Evolutionary conservation across 2,329 filamentous ascomycete genomes (phyloP), one percentile per base, ranked within the genome.

Genomic region (Nigrospora osmanthi): DNA sequence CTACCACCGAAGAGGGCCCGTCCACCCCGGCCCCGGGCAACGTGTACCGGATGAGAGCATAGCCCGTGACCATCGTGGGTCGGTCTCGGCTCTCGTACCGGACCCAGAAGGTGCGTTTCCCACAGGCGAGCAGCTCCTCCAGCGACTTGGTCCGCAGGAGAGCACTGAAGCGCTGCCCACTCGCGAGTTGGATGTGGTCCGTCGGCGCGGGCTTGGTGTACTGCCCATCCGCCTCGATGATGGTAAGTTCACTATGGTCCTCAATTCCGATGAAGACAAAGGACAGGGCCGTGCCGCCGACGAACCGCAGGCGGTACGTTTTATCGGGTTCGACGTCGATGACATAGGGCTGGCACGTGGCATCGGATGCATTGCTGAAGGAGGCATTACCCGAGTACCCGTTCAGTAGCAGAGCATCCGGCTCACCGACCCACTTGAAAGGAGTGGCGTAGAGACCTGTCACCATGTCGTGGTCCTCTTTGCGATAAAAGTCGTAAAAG

Each of bases 281-380:
- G 0, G 76, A 79, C 15, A 84, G 62, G 0, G 75, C 75, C 0
- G 72, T 75, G 1, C 60, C 70, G 4, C 78, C 78, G 37, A 85
- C 72, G 53, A 81, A 76, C 11, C 82, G 70, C 43, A 85, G 60
- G 2, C 80, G 70, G 52, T 85, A 86, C 0, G 73, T 79, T 55
- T 72, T 79, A 11, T 67, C 74, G 0, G 81, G 76, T 34, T 81
- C 64, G 10, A 86, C 75, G 6, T 76, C 68, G 47, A 85, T 75
- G 4, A 79, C 64, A 5, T 70, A 66, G 3, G 75, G 64, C 44
- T 63, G 58, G 58, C 75, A 73, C 35, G 57, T 61, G 40, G 43
- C 48, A 49, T 66, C 56, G 30, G 52, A 42, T 28, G 58, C 64
- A 34, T 63, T 62, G 39, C 56, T 58, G 33, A 63, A 64, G 2